phyloP scores from a whole-genome alignment of 2,329 filamentous ascomycete species.

The Xylaria sp. region DNA sequence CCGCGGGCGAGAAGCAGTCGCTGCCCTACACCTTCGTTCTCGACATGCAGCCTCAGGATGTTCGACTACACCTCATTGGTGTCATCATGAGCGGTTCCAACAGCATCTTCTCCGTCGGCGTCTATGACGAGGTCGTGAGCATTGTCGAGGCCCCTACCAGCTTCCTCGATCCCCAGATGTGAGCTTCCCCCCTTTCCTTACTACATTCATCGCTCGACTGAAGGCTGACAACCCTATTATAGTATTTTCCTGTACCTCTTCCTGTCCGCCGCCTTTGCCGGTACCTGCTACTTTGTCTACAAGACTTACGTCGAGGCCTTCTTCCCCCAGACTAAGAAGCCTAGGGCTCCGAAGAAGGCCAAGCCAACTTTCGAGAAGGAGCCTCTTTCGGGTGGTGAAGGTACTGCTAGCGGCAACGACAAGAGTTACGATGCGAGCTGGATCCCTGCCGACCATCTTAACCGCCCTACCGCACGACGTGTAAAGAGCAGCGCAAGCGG shows the following conservation, averaged over 20 bases:
- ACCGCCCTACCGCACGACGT: slow-evolving; percentile 78
- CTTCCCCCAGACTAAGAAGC: slow-evolving; percentile 85
- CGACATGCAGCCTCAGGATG: slow-evolving; percentile 92
- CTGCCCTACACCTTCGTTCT: slow-evolving; percentile 86
- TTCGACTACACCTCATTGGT: slow-evolving; percentile 79
- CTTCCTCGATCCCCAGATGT: slow-evolving; percentile 97
- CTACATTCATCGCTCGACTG: slow-evolving; percentile 19
- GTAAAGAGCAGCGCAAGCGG: slow-evolving; percentile 67
- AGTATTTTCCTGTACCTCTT: slow-evolving; percentile 98
- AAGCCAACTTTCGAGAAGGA: slow-evolving; percentile 59
- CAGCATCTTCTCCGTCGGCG: slow-evolving; percentile 77
- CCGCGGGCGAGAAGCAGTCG: slow-evolving; percentile 78
- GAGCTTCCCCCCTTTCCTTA: slow-evolving; percentile 50
- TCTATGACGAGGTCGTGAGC: slow-evolving; percentile 83
- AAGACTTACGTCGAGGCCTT: slow-evolving; percentile 96
- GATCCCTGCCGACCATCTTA: slow-evolving; percentile 91
- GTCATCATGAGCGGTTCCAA: slow-evolving; percentile 75
- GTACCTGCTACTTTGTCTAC: slow-evolving; percentile 95
- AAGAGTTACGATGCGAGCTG: slow-evolving; percentile 91
- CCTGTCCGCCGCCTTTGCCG: slow-evolving; percentile 80
- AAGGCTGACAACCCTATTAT: slow-evolving; percentile 58
- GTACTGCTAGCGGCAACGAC: slow-evolving; percentile 72
- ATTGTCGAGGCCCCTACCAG: slow-evolving; percentile 91
- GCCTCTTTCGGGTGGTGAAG: slow-evolving; percentile 75
- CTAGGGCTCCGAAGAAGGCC: slow-evolving; percentile 59